These are phyloP conservation scores for Astrothelium subdiscretum DNA, from an alignment of 495 filamentous ascomycete species.

Conservation along the genomic window DNA sequence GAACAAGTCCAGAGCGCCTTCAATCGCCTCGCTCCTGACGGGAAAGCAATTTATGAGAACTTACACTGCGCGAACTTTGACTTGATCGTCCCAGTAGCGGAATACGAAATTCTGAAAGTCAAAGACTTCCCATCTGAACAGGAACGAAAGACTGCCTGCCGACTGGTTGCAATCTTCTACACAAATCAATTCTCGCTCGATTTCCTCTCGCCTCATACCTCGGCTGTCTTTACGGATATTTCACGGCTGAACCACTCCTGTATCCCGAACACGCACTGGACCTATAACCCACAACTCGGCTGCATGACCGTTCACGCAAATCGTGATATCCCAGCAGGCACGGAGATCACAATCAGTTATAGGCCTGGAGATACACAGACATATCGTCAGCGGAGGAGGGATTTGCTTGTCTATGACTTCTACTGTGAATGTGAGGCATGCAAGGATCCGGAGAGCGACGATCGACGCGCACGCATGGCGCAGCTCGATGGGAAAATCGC, in stretches of 20 bases:
- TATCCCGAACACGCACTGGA: conserved; percentile 17
- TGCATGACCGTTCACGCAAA: conserved; percentile 14
- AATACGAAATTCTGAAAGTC: conserved; percentile 11
- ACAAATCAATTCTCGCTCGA: conserved; percentile 8
- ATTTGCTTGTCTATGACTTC: background rate
- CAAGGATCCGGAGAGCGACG: background rate
- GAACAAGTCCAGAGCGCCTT: conserved; percentile 8
- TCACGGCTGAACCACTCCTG: conserved; percentile 24
- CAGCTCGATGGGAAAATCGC: background rate
- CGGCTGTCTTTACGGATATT: conserved; percentile 10
- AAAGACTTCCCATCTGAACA: conserved; percentile 5
- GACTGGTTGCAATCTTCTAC: conserved; percentile 15
- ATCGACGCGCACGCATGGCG: background rate
- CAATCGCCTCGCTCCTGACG: conserved; percentile 4
- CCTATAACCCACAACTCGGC: conserved; percentile 9
- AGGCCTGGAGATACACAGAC: background rate
- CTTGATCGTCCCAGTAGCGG: conserved; percentile 4
- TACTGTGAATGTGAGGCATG: background rate
- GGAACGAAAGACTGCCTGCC: conserved; percentile 13
- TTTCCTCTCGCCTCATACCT: background rate
- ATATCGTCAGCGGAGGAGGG: background rate
- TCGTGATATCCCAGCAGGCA: conserved; percentile 12
- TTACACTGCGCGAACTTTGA: conserved; percentile 16
- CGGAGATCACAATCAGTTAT: conserved; percentile 19
- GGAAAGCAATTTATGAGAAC: conserved; percentile 11